Conservation (phyloP, 352 stramenopile species). For the Pseudoperonospora humuli region DNA sequence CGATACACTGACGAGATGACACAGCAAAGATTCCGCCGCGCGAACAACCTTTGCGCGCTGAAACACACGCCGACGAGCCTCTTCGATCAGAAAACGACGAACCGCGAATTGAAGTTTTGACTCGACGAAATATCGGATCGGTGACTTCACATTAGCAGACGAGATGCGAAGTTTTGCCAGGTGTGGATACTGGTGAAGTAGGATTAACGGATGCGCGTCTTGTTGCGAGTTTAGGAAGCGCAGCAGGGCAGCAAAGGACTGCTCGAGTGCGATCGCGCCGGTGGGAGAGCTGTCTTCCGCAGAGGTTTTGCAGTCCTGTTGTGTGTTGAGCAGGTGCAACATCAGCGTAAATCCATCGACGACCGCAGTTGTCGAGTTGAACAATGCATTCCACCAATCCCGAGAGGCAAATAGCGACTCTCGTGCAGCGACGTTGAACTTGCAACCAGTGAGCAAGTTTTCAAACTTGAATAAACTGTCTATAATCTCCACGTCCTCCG, state of each 20-base stretch:
- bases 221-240: slow-evolving; percentile 29
- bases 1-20: slow-evolving; percentile 47
- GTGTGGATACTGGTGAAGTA: slow-evolving; percentile 45
- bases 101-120: slow-evolving; percentile 51
- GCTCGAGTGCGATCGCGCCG: slow-evolving; percentile 29
- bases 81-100: slow-evolving; percentile 45
- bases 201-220: slow-evolving; percentile 31
- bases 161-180: slow-evolving; percentile 43
- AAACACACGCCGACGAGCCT: slow-evolving; percentile 45
- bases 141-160: slow-evolving; percentile 33
- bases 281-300: slow-evolving; percentile 18
- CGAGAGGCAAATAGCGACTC: slow-evolving; percentile 35
- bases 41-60: slow-evolving; percentile 37
- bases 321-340: slow-evolving; percentile 40
- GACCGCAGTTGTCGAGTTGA: slow-evolving; percentile 29
- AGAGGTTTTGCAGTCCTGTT: slow-evolving; percentile 30
- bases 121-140: slow-evolving; percentile 37
- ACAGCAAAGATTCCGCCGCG: slow-evolving; percentile 41
- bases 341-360: slow-evolving; percentile 50
- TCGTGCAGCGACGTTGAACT: slow-evolving; percentile 30
- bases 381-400: slow-evolving; percentile 34
- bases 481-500: slow-evolving; percentile 36
- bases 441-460: slow-evolving; percentile 35
- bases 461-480: slow-evolving; percentile 41
- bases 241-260: slow-evolving; percentile 28